Evolutionary conservation across 768 basidiomycete genomes (phyloP).

Genomic region (Pleurotus tuoliensis): DNA sequence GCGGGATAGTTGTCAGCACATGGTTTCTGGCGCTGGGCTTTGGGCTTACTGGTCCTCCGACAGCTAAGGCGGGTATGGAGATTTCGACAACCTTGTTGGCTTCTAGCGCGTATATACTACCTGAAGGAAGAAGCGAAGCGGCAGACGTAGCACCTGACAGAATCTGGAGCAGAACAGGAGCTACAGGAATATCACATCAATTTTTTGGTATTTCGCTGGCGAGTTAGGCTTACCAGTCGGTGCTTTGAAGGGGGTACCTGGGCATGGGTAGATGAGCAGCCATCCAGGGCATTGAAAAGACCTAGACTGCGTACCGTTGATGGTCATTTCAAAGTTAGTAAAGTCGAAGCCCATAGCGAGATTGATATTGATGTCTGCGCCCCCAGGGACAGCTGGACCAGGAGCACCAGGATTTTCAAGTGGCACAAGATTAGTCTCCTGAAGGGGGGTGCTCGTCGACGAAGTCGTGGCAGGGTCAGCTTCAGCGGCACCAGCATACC

Average conservation of each 20-base stretch:
- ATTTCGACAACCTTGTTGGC: constrained; percentile 45
- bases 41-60: constrained; percentile 29
- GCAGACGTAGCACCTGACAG: constrained; percentile 18
- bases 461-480: constrained; percentile 1
- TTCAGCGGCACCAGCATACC: not conserved
- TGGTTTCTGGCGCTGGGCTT: not conserved
- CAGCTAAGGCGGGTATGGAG: constrained; percentile 34
- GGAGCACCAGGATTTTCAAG: not conserved
- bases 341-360: constrained; percentile 1
- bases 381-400: not conserved
- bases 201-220: not conserved
- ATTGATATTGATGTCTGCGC: not conserved
- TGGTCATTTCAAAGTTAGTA: not conserved
- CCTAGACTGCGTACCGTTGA: not conserved
- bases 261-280: not conserved
- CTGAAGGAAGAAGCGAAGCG: constrained; percentile 30
- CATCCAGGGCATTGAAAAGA: not conserved
- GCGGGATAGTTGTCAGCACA: not conserved
- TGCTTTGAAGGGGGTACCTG: not conserved
- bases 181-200: constrained; percentile 18
- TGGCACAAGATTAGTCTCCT: not conserved
- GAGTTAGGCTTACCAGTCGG: not conserved
- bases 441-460: not conserved
- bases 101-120: constrained; percentile 37
- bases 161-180: constrained; percentile 37